Evolutionary conservation across 208 protist genomes (phyloP).

Genomic region (Trypanosoma boissoni): DNA sequence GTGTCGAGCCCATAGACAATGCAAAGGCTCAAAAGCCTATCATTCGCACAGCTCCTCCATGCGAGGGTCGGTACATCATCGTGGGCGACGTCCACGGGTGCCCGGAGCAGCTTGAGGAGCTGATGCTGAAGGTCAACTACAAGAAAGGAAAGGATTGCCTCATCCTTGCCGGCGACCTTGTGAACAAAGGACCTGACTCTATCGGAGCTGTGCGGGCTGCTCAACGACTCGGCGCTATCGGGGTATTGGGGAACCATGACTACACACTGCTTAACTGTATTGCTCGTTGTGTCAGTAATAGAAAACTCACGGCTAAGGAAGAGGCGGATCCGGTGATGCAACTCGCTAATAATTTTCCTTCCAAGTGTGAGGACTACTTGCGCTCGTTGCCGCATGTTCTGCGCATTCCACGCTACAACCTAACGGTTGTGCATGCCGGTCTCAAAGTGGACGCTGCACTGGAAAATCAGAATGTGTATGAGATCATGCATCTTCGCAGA

Average conservation of each 20-base stretch:
- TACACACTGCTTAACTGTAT: conserved; percentile 77
- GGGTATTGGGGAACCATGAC: conserved; percentile 90
- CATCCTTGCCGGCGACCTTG: conserved; percentile 83
- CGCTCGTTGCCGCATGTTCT: conserved; percentile 79
- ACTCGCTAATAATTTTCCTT: conserved; percentile 63
- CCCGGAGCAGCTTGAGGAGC: conserved; percentile 64
- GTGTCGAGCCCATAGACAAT: conserved; percentile 65
- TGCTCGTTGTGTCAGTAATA: conserved; percentile 27
- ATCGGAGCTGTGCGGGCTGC: conserved; percentile 66
- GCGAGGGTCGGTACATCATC: conserved; percentile 68
- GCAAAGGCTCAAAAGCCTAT: conserved; percentile 47
- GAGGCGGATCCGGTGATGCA: conserved; percentile 76
- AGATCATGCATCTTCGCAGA: conserved; percentile 82
- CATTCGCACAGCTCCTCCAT: conserved; percentile 55
- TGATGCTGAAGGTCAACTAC: conserved; percentile 84
- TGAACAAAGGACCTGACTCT: conserved; percentile 89
- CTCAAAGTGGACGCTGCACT: conserved; percentile 56
- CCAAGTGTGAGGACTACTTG: conserved; percentile 80
- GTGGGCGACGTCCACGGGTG: conserved; percentile 92
- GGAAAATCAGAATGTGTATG: conserved; percentile 67
- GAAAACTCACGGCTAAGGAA: conserved; percentile 48
- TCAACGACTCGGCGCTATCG: conserved; percentile 62
- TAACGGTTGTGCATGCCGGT: conserved; percentile 85
- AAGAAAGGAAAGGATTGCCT: conserved; percentile 66
- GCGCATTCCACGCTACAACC: conserved; percentile 74